Evolutionary conservation across 169 alveolate genomes (phyloP).

Genomic region (Eimeria sp.): DNA sequence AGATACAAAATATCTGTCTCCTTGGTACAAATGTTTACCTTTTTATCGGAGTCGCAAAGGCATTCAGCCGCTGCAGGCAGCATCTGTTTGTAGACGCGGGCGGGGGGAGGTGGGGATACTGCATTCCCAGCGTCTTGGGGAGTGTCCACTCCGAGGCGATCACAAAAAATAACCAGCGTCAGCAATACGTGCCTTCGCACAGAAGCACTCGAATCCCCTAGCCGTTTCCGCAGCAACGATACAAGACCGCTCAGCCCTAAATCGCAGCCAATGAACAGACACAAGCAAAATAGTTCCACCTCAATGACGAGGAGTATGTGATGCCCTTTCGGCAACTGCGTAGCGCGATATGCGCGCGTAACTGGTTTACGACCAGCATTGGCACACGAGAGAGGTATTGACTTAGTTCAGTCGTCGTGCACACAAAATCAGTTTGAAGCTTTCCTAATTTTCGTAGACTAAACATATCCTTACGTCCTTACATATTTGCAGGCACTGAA

Average conservation of each 20-base stretch:
- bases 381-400: not conserved
- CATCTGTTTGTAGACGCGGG: constrained; percentile 72
- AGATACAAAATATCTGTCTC: no score
- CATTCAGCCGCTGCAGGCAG: constrained; percentile 69
- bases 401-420: not conserved
- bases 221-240: constrained; percentile 40
- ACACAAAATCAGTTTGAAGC: not conserved
- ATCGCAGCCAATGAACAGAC: not conserved
- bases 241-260: constrained; percentile 68
- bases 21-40: not conserved
- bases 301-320: not conserved
- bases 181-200: constrained; percentile 68
- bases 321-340: not conserved
- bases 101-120: not conserved
- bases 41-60: constrained; percentile 64
- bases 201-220: constrained; percentile 40
- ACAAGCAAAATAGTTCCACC: not conserved
- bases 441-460: not conserved
- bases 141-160: not conserved
- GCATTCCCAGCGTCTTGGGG: not conserved
- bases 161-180: constrained; percentile 24
- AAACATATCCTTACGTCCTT: not conserved
- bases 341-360: not conserved
- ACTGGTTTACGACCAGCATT: not conserved
- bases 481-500: not conserved